Conservation (phyloP, 176 grass and related monocot species). For the Phyllostachys edulis region DNA sequence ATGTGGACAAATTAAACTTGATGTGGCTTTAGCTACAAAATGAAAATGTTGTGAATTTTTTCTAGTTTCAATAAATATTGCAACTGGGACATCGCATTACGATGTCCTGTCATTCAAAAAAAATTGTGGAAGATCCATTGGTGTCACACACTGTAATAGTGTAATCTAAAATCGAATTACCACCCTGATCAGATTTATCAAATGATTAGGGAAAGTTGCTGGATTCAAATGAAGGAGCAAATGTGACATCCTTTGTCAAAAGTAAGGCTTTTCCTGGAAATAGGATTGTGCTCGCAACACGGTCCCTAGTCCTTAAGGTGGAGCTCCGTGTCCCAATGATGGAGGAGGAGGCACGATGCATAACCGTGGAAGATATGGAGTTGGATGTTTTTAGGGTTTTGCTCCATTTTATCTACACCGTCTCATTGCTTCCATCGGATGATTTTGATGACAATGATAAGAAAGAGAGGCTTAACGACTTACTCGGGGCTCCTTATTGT, state of each 20-base stretch:
- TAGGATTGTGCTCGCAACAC: neutral
- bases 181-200: neutral
- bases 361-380: neutral
- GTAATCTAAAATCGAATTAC: neutral
- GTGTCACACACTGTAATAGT: neutral
- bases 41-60: too few relatives aligned
- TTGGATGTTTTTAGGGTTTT: neutral
- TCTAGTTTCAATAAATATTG: too few relatives aligned
- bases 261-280: neutral
- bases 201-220: neutral
- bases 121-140: neutral
- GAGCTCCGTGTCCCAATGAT: neutral
- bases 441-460: neutral
- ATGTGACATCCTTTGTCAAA: neutral
- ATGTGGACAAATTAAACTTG: too few relatives aligned
- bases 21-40: too few relatives aligned
- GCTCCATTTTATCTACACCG: neutral
- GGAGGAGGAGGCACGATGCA: neutral
- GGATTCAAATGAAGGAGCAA: neutral
- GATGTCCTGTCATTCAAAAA: too few relatives aligned
- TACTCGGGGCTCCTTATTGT: neutral
- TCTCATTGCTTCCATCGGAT: neutral
- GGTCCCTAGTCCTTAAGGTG: neutral
- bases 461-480: neutral
- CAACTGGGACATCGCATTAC: too few relatives aligned